A percentile compares a stretch with the other conserved stretches of the same genome.
phyloP scores from a whole-genome alignment of 2,329 filamentous ascomycete genomes.

The Alternaria incomplexa region DNA sequence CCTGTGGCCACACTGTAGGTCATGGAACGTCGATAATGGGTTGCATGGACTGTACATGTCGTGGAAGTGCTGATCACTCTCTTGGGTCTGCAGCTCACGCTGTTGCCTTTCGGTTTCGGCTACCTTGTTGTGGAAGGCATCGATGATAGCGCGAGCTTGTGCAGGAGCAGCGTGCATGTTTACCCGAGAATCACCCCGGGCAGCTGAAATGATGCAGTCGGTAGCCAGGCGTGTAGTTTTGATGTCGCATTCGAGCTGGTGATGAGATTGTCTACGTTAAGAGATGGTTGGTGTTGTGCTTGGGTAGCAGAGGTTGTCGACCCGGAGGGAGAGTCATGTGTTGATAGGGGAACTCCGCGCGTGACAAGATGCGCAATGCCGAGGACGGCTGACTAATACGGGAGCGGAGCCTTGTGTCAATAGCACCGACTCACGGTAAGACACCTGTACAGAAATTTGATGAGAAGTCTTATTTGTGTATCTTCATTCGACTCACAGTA shows the following conservation, averaged over 20 bases:
- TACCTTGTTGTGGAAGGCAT: conserved; percentile 7
- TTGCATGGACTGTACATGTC: conserved; percentile 15
- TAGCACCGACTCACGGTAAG: not conserved
- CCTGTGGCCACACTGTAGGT: conserved; percentile 12
- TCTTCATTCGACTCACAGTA: conserved; percentile 14
- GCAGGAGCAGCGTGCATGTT: conserved; percentile 4
- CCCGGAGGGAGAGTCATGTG: not conserved
- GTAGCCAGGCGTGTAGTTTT: not conserved
- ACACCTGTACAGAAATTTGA: not conserved
- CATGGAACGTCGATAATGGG: conserved; percentile 6
- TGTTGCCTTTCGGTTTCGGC: conserved; percentile 7
- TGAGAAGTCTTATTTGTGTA: not conserved
- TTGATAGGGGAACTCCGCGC: not conserved
- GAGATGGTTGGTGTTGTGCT: not conserved
- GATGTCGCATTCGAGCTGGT: not conserved
- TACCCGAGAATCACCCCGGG: not conserved
- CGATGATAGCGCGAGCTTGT: conserved; percentile 7
- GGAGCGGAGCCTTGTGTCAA: not conserved
- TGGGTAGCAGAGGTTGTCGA: not conserved
- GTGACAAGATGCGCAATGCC: not conserved
- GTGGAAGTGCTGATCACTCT: conserved; percentile 10
- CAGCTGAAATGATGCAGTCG: not conserved
- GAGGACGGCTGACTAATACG: not conserved
- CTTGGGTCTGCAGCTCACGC: not conserved
- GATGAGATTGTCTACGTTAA: not conserved